Conservation (phyloP, 2,329 filamentous ascomycete genomes). For the Falciphora oryzae region DNA sequence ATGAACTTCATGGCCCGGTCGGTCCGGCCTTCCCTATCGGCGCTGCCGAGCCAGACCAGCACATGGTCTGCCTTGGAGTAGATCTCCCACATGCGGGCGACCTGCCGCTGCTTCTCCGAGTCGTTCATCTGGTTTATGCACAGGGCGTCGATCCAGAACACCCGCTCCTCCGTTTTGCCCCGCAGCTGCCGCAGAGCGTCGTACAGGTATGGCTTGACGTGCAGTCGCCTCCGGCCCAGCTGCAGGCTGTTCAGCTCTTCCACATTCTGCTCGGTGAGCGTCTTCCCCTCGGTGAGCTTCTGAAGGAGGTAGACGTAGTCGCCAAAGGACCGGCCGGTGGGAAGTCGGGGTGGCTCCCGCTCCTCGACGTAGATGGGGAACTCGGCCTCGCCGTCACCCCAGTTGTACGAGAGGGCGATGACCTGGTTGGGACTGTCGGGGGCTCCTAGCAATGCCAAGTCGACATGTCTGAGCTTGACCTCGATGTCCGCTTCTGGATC, state of each 20-base stretch:
- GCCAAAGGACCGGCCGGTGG: background rate
- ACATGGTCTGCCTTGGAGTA: background rate
- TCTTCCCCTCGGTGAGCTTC: background rate
- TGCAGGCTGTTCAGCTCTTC: background rate
- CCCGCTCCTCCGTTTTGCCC: slow-evolving; percentile 2
- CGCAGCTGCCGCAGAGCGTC: background rate
- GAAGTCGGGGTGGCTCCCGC: background rate
- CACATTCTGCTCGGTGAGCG: background rate
- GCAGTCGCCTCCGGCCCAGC: slow-evolving; percentile 5
- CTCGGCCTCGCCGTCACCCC: background rate
- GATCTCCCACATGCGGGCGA: slow-evolving; percentile 1
- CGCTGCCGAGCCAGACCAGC: background rate
- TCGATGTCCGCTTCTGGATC: background rate
- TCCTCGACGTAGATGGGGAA: background rate
- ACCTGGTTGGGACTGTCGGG: background rate
- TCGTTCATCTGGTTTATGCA: slow-evolving; percentile 2
- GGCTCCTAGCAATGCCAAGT: background rate
- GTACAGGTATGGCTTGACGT: background rate
- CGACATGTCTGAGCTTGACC: background rate
- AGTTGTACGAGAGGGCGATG: background rate
- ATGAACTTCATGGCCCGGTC: too few relatives aligned
- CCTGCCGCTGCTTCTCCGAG: background rate
- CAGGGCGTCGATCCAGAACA: slow-evolving; percentile 4
- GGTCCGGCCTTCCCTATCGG: too few relatives aligned
- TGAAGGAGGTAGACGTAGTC: background rate